phyloP scores from a whole-genome alignment of 2,329 filamentous ascomycete genomes.

The Paramyrothecium roridum region DNA sequence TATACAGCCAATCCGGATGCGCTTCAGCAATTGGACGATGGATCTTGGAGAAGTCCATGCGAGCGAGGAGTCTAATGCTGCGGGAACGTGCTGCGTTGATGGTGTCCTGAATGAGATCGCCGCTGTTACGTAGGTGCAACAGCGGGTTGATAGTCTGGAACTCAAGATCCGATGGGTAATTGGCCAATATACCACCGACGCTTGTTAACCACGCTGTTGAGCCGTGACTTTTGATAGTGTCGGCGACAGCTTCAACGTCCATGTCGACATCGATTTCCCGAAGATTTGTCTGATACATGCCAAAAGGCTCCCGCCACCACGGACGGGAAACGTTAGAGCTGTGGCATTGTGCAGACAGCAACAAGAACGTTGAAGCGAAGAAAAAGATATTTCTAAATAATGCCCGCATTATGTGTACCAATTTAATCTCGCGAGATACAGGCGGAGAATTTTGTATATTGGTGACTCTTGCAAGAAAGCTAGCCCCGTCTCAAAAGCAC shows the following conservation, averaged over 20 bases:
- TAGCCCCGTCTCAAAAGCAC: no score
- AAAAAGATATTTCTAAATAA: no score
- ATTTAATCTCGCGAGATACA: no score
- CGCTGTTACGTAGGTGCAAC: conserved; percentile 5
- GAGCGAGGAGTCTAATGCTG: conserved; percentile 6
- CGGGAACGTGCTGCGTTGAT: conserved; percentile 6
- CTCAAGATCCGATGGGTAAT: conserved; percentile 8
- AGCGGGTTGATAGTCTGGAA: conserved; percentile 8
- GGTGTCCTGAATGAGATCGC: conserved; percentile 10
- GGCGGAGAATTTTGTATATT: no score
- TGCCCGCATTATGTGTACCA: no score
- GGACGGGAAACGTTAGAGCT: not conserved
- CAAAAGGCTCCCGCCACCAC: conserved; percentile 11
- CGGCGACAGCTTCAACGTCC: conserved; percentile 8
- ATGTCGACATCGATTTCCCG: conserved; percentile 12
- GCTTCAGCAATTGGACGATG: conserved; percentile 5
- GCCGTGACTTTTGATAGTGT: conserved; percentile 6
- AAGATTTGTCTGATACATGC: conserved; percentile 12
- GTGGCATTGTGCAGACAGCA: no score
- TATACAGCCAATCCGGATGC: conserved; percentile 12
- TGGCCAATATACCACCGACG: conserved; percentile 10
- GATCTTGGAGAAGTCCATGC: conserved; percentile 14
- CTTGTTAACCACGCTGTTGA: conserved; percentile 9
- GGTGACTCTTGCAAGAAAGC: no score
- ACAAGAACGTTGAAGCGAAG: no score